These are phyloP conservation scores for Alternaria sp. DNA, from an alignment of 2,329 filamentous ascomycete species.

Conservation along the genomic window DNA sequence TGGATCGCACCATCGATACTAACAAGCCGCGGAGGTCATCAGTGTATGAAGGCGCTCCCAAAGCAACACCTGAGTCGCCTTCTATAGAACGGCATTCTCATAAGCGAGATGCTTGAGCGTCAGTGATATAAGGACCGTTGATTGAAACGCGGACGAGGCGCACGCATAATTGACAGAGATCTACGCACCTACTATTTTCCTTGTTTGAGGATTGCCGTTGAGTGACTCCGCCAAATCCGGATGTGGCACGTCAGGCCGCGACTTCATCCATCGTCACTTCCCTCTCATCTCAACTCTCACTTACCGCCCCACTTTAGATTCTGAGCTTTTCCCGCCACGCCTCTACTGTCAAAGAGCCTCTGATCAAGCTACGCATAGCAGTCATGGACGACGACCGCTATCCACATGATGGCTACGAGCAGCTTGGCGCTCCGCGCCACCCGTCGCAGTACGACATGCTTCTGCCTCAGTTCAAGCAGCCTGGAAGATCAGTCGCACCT, in stretches of 20 bases:
- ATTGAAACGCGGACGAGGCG: neutral
- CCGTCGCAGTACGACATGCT: constrained; percentile 18
- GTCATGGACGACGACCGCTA: constrained; percentile 29
- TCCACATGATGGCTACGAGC: constrained; percentile 16
- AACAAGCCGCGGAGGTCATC: constrained; percentile 16
- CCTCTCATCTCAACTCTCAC: constrained; percentile 11
- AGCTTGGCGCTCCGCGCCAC: neutral
- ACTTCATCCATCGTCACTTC: constrained; percentile 34
- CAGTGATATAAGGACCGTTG: neutral
- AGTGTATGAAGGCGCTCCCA: constrained; percentile 14
- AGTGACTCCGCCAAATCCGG: neutral
- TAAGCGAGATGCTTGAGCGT: constrained; percentile 33
- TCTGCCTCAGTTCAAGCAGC: constrained; percentile 22
- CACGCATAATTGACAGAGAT: neutral
- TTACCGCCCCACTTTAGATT: neutral
- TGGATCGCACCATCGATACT: constrained; percentile 52
- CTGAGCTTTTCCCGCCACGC: neutral
- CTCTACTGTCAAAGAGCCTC: neutral
- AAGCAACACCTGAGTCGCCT: constrained; percentile 32
- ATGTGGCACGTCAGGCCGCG: constrained; percentile 15
- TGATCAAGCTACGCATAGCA: neutral
- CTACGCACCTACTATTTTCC: neutral
- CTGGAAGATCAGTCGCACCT: constrained; percentile 10
- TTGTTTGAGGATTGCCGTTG: neutral
- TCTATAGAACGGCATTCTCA: constrained; percentile 27